These are phyloP conservation scores for Hymenotorrendiella dingleyae DNA, from an alignment of 2,329 filamentous ascomycete species.

Conservation along the genomic window DNA sequence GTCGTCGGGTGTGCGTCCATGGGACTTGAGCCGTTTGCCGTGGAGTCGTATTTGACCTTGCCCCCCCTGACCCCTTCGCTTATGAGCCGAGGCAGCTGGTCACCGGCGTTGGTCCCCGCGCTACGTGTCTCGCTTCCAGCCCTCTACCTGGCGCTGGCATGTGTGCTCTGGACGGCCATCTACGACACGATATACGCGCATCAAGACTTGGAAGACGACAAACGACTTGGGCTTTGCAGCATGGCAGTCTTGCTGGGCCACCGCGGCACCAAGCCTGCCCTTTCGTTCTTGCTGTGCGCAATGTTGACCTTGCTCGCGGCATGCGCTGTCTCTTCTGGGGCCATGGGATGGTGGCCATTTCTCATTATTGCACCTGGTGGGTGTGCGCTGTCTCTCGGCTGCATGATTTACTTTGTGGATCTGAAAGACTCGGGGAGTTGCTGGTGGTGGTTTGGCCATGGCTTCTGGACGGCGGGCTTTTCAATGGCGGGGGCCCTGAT, in stretches of 20 bases:
- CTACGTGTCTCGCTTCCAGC: too few species aligned
- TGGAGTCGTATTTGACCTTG: background rate
- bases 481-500: background rate
- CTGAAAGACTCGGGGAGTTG: background rate
- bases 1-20: background rate
- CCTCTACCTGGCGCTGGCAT: background rate
- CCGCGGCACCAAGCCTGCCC: too few species aligned
- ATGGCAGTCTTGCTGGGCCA: too few species aligned
- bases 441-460: background rate
- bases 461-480: background rate
- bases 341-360: too few species aligned
- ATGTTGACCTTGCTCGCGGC: too few species aligned
- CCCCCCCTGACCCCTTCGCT: too few species aligned
- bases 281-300: too few species aligned
- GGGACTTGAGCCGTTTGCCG: background rate
- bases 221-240: too few species aligned
- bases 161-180: background rate
- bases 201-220: background rate
- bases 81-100: too few species aligned
- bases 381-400: background rate
- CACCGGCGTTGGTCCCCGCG: too few species aligned
- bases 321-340: too few species aligned
- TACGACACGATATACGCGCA: conserved; percentile 3
- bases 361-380: background rate
- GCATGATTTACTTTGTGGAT: background rate